Percentiles rank a stretch among this genome's conserved stretches.
phyloP scores from a whole-genome alignment of 2,329 filamentous ascomycete genomes.

The Penicillium sp. region DNA sequence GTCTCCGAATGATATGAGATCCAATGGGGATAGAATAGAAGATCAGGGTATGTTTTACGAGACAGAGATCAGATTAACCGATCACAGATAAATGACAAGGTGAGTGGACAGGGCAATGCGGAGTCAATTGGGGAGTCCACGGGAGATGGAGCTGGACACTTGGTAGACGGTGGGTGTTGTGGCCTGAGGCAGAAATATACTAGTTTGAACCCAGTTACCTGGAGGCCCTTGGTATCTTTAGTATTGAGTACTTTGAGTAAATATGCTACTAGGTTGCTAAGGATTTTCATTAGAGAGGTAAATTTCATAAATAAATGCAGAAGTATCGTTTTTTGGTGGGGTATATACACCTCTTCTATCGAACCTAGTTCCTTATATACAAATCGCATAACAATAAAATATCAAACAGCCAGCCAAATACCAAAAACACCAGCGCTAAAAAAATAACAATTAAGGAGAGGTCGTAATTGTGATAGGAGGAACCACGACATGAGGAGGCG shows the following conservation, averaged over 20 bases:
- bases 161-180: neutral
- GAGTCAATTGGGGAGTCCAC: slow-evolving; percentile 4
- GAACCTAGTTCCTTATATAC: neutral
- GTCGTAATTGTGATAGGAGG: slow-evolving; percentile 43
- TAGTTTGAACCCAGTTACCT: neutral
- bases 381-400: neutral
- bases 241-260: neutral
- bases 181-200: slow-evolving; percentile 2
- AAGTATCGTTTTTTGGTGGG: neutral
- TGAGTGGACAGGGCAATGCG: neutral
- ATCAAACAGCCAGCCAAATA: neutral
- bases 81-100: slow-evolving; percentile 11
- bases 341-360: slow-evolving; percentile 2
- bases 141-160: slow-evolving; percentile 6
- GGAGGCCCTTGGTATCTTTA: neutral
- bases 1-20: neutral
- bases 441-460: slow-evolving; percentile 23
- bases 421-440: slow-evolving; percentile 9
- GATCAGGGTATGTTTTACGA: neutral
- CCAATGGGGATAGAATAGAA: neutral
- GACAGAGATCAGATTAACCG: slow-evolving; percentile 19
- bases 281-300: neutral
- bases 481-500: slow-evolving; percentile 24
- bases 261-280: neutral
- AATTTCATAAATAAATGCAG: neutral